Evolutionary conservation across 2,329 filamentous ascomycete species (phyloP).

Genomic region (Neoscytalidium dimidiatum): DNA sequence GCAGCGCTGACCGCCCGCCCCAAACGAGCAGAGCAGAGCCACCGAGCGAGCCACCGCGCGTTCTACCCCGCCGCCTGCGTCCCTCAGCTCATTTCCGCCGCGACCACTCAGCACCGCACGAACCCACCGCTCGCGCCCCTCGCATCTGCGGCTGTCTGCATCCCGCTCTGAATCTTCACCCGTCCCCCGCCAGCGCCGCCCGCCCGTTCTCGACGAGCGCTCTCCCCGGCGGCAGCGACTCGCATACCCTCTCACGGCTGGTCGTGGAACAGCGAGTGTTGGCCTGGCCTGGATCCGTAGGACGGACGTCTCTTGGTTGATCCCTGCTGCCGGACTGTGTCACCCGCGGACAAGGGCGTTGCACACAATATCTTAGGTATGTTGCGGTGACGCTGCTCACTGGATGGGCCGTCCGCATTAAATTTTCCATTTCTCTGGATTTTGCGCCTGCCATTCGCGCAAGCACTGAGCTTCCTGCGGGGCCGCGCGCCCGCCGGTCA

Average conservation of each 20-base stretch:
- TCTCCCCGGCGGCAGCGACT: neutral
- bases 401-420: constrained; percentile 16
- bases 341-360: constrained; percentile 19
- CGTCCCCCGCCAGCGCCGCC: neutral
- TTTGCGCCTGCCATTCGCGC: constrained; percentile 14
- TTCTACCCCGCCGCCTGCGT: constrained; percentile 15
- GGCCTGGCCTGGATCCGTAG: constrained; percentile 10
- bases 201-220: neutral
- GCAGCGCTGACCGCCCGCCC: constrained; percentile 8
- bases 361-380: constrained; percentile 20
- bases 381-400: constrained; percentile 18
- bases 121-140: constrained; percentile 5
- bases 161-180: constrained; percentile 7
- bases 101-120: constrained; percentile 5
- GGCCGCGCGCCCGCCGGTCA: neutral
- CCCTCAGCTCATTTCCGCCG: constrained; percentile 17
- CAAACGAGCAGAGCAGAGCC: constrained; percentile 5
- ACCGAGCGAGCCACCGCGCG: constrained; percentile 2
- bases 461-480: constrained; percentile 14
- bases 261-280: constrained; percentile 15
- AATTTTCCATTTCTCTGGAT: constrained; percentile 18
- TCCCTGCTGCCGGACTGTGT: constrained; percentile 17
- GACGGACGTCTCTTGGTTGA: constrained; percentile 6
- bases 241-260: constrained; percentile 5
- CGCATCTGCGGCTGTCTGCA: neutral